Base-by-base conservation (phyloP, 331 rosid genomes). In the Acacia pycnantha region DNA sequence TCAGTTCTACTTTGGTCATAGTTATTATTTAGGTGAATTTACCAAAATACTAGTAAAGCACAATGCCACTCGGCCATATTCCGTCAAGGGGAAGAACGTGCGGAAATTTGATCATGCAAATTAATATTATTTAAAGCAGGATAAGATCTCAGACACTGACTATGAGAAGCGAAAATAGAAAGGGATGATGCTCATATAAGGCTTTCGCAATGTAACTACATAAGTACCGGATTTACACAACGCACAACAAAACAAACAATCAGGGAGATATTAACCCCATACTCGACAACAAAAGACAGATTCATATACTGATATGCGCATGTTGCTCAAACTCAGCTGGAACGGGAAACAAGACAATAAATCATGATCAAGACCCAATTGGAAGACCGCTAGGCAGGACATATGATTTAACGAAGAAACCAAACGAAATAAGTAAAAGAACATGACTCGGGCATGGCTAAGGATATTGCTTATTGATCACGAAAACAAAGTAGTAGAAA, bases 1-100 rank as follows among this genome's bases (percentile, higher is more conserved):
- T 43, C 74, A 74, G 50, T 73, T 77, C 67, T 81, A 74, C 70
- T 70, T 81, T 7, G 53, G 58, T 40, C 66, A 31, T 43, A 50
- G 44, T 31, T 59, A 66, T 11, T 15, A 35, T 80, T 59, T 46
- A 43, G 61, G 29, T 2, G 74, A 56, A 58, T 71, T 29, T 47
- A 47, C 50, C 67, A 48, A 44, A 13, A 77, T n/a, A 24, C 56
- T 50, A 18, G 3, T 50, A 12, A 5, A 3, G 29, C 22, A 9
- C 12, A 58, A 18, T n/a, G 18, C 35, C 21, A 29, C 3, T 83
- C 37, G 51, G 11, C 50, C 37, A 51, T 69, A 56, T 69, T 69
- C 46, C 46, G 69, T 48, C 66, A 68, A 27, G 53, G 40, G 24
- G 59, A 61, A 73, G 62, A 44, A 76, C 62, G 35, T 0, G 48